Percentiles rank a stretch among this genome's conserved stretches.
phyloP scores from a whole-genome alignment of 23 red algal genomes.

The Gracilaria domingensis region DNA sequence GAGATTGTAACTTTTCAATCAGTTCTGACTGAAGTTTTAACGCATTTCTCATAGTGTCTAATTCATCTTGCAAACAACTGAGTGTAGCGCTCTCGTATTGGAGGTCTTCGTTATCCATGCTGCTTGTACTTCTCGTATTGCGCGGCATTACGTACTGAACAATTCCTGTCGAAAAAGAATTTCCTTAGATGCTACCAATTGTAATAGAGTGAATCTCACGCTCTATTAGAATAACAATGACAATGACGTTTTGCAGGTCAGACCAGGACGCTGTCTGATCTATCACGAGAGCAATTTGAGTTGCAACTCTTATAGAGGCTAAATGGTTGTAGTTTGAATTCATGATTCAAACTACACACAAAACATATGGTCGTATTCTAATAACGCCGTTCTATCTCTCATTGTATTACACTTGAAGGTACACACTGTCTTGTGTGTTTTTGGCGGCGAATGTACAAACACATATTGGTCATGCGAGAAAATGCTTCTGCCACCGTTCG shows the following conservation, averaged over 20 bases:
- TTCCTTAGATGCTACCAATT: no score
- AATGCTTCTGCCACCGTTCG: not conserved
- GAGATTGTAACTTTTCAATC: conserved; percentile 1
- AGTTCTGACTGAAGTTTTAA: not conserved
- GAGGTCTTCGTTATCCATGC: not conserved
- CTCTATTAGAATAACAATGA: no score
- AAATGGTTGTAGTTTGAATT: no score
- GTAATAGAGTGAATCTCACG: not conserved
- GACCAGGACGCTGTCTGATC: no score
- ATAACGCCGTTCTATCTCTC: no score
- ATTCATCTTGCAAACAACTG: not conserved
- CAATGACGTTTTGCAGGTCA: no score
- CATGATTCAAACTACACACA: no score
- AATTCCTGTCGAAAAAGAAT: conserved; percentile 37
- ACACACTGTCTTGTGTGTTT: not conserved
- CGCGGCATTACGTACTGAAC: conserved; percentile 7
- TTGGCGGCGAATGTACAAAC: not conserved
- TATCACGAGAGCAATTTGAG: no score
- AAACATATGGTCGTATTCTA: no score
- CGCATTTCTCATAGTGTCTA: not conserved
- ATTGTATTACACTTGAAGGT: no score
- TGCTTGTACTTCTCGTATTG: not conserved
- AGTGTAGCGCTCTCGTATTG: no score
- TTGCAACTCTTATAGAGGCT: no score
- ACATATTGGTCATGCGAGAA: conserved; percentile 10